Evolutionary conservation across 208 protist species (phyloP), one percentile per base, ranked within the genome.

Genomic region (Dictyostelium gargantuum): DNA sequence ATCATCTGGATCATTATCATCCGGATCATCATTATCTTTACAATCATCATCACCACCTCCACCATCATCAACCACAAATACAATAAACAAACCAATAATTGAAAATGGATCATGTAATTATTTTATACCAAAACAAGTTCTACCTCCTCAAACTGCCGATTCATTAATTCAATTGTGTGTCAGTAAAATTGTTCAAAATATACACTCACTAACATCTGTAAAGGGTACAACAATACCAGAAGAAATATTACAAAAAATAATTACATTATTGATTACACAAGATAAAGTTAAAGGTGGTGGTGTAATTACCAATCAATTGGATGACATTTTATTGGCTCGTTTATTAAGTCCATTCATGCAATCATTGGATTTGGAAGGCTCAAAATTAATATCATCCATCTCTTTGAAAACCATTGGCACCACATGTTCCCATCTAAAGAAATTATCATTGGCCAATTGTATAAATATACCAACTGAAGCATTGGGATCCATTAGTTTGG

Each of bases 211-310:
- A 9, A 32, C 26, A 23, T 19, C 32, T 46, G 50, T 89, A 29
- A 66, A n/a, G 9, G 50, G 52, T 32, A 46, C 29, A 29, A 29
- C 32, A 1, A 26, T 89, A 23, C 82, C 68, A 15, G 82, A 76
- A 19, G 82, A 89, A 32, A 26, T 89, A 2, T 29, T 89, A 15
- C 82, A 89, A 89, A 75, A 89, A 50, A 66, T 89, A n/a, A 89
- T 89, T 0, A 89, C 68, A 2, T 11, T 63, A 21, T 46, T 89
- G 8, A 89, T 89, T 54, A 52, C 5, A 17, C 82, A 89, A 89
- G 82, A 89, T 10, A 11, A 26, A 15, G 38, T 79, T 35, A 89
- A 89, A 26, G 61, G 50, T 54, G 80, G 80, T 21, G 13, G 21
- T 50, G 21, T 56, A n/a, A 48, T 46, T 1, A 40, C 38, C 11